phyloP scores from a whole-genome alignment of 176 grass and related monocot genomes.

The Ensete glaucum region DNA sequence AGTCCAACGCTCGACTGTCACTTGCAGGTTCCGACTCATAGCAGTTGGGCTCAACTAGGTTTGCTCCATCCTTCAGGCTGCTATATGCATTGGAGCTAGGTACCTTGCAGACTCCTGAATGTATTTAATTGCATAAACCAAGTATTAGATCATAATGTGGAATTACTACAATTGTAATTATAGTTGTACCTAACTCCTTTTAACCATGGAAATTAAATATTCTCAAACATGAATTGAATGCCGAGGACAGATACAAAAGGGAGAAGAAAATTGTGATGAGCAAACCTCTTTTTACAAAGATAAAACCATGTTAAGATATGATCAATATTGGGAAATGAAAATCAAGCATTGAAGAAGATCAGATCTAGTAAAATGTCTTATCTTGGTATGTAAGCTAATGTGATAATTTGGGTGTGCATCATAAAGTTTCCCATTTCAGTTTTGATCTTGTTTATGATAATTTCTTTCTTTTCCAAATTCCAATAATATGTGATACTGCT shows the following conservation, averaged over 20 bases:
- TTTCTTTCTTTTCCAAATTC: neutral
- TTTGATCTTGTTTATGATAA: neutral
- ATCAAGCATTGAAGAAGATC: neutral
- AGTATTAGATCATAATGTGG: neutral
- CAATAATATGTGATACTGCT: too few relatives aligned
- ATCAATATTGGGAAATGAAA: too few relatives aligned
- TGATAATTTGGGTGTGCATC: neutral
- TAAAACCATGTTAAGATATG: too few relatives aligned
- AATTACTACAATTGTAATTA: neutral
- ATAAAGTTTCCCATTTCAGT: neutral
- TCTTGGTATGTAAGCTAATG: neutral
- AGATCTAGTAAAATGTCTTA: neutral
- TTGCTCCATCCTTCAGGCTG: neutral
- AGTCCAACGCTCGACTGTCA: neutral
- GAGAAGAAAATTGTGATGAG: neutral
- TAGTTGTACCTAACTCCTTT: neutral
- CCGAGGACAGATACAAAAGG: neutral
- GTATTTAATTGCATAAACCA: neutral
- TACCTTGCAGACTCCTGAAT: neutral
- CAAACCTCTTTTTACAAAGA: neutral
- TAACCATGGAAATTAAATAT: neutral
- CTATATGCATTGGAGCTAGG: neutral
- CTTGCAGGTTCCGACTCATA: neutral
- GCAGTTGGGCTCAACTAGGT: neutral
- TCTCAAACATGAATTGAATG: neutral